phyloP scores from a whole-genome alignment of 257 asterid genomes.

The Solanum habrochaites region DNA sequence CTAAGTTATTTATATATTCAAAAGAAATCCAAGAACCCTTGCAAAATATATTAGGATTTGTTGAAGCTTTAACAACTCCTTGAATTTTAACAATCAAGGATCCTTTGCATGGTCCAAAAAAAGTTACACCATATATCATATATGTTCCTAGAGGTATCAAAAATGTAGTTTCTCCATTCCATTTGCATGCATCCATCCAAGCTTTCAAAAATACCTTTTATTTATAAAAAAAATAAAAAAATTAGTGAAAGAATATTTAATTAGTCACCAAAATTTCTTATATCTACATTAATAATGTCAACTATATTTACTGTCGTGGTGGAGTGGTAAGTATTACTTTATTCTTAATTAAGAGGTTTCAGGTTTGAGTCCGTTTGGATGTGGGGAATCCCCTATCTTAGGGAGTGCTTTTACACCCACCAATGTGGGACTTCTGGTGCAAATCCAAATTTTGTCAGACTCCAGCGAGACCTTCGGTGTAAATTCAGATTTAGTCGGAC shows the following conservation, averaged over 20 bases:
- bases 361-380: too few relatives aligned
- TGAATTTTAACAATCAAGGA: not conserved
- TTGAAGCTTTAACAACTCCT: not conserved
- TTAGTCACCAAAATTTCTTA: not conserved
- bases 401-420: not conserved
- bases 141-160: not conserved
- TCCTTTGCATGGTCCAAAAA: not conserved
- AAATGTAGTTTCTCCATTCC: not conserved
- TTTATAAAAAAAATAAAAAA: too few relatives aligned
- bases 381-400: not conserved
- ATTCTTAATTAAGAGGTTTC: not conserved
- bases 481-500: too few relatives aligned
- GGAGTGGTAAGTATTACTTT: not conserved
- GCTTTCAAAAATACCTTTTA: not conserved
- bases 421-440: not conserved
- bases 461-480: fast-evolving
- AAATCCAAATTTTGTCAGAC: too few relatives aligned
- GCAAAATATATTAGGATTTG: not conserved
- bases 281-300: not conserved
- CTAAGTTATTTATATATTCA: not conserved
- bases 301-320: not conserved
- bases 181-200: not conserved
- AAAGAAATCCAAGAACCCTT: not conserved
- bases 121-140: not conserved
- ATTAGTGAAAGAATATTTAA: not conserved